Base-by-base conservation (phyloP, 164 flowering plant species). In the Echeveria elegans region DNA sequence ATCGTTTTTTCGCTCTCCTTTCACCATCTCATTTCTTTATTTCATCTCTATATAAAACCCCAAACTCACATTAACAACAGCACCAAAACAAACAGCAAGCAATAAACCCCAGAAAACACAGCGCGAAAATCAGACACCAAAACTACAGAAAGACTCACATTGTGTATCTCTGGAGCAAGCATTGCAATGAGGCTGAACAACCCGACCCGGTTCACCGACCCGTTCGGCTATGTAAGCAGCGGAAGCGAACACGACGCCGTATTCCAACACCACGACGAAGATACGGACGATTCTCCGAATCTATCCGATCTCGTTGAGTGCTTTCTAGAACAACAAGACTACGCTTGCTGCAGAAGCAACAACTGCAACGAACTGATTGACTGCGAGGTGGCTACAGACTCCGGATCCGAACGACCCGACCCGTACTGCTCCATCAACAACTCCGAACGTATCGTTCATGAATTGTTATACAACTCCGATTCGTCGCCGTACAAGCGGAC, bases 201-300 rank as follows among this genome's bases (percentile, higher is more conserved):
- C 43, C 31, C 72, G 10, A 85, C 74, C 72, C 70, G 83, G 58
- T 82, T 82, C 47, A 84, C 85, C 18, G 88, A 80, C 65, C 89
- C 85, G 32, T 77, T 90, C 52, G 75, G 75, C 29, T 68, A 66
- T 68, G 78, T 50, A 65, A 84, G 85, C 76, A 82, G 92, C 75
- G 90, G 93, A 11, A 87, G 93, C 78, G 92, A 87, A 19, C 87
- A 83, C 78, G 74, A 67, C 6, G 63, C 61, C 26, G 32, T 28
- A 26, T 28, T 56, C n/a, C n/a, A n/a, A n/a, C n/a, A n/a, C n/a
- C n/a, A n/a, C 5, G 32, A 58, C 59, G 73, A 64, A 30, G 41
- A 32, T 11, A 72, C 72, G 23, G 70, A 43, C n/a, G 72, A 31
- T 8, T 77, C 83, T 0, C 82, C 80, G 12, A 76, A 77, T 69